phyloP scores from a whole-genome alignment of 208 protist species.

The Crithidia sp. region DNA sequence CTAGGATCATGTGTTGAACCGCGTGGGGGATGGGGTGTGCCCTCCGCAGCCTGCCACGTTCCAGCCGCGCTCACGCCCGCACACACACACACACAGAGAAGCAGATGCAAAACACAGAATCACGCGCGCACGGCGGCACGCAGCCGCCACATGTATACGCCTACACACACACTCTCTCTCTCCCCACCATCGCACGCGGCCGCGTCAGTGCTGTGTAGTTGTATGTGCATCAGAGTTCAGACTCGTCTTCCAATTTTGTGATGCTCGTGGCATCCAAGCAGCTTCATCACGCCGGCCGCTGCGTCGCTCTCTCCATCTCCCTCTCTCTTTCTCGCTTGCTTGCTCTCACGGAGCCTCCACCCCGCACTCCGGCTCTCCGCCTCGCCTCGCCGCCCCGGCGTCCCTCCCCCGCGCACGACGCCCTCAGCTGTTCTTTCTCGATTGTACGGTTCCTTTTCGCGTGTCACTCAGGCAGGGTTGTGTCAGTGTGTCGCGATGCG shows the following conservation, averaged over 20 bases:
- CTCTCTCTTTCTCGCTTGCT: neutral
- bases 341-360: neutral
- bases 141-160: too few species aligned
- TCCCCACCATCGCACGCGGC: neutral
- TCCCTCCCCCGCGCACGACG: neutral
- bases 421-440: slow-evolving; percentile 64
- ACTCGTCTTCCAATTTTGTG: slow-evolving; percentile 18
- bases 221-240: slow-evolving; percentile 17
- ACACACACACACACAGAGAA: neutral
- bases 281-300: neutral
- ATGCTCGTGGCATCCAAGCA: neutral
- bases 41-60: slow-evolving; percentile 25
- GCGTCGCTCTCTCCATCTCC: slow-evolving; percentile 14
- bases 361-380: neutral
- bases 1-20: slow-evolving; percentile 25
- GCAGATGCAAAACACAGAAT: neutral
- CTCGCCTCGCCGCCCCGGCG: neutral
- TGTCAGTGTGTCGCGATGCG: slow-evolving; percentile 44
- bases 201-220: slow-evolving; percentile 23
- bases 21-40: slow-evolving; percentile 14
- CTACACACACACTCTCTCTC: too few species aligned
- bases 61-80: neutral
- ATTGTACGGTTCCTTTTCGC: slow-evolving; percentile 59
- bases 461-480: slow-evolving; percentile 52
- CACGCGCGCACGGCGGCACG: too few species aligned